These are phyloP conservation scores for Panaeolus cyanescens DNA, from an alignment of 768 basidiomycete species.

Conservation along the genomic window DNA sequence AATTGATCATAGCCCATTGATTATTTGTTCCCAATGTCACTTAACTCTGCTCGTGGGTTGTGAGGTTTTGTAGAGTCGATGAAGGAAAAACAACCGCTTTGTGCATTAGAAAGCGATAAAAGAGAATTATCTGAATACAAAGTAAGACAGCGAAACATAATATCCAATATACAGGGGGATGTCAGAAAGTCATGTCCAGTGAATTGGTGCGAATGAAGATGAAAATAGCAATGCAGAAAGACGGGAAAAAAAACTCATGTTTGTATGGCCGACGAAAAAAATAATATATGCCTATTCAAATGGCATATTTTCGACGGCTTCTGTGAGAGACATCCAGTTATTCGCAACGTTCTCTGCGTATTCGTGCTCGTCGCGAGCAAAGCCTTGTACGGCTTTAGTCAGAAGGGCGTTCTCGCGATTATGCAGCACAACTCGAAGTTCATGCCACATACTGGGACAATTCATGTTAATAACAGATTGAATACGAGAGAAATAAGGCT, in stretches of 20 bases:
- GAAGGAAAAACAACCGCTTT: background rate
- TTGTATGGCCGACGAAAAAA: too few species aligned
- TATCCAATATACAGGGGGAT: background rate
- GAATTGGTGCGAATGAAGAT: background rate
- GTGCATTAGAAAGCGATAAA: conserved; percentile 4
- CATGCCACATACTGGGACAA: conserved; percentile 83
- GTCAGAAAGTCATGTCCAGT: background rate
- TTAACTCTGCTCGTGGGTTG: too few species aligned
- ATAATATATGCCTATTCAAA: conserved; percentile 54
- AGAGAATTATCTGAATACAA: background rate
- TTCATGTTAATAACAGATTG: conserved; percentile 9
- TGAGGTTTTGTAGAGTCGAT: background rate
- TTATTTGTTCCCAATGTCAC: background rate
- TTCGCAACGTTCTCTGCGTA: conserved; percentile 62
- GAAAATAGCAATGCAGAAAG: background rate
- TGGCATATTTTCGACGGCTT: conserved; percentile 81
- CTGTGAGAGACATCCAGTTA: conserved; percentile 76
- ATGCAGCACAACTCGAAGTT: conserved; percentile 89
- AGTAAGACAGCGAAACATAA: background rate
- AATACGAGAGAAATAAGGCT: conserved; percentile 20
- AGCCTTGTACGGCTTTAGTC: conserved; percentile 69
- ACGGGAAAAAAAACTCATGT: too few species aligned
- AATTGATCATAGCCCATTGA: background rate
- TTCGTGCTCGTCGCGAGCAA: conserved; percentile 73
- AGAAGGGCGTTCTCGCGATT: conserved; percentile 86